These are phyloP conservation scores for Tilletia setariae DNA, from an alignment of 1,284 basidiomycete species.

Conservation along the genomic window DNA sequence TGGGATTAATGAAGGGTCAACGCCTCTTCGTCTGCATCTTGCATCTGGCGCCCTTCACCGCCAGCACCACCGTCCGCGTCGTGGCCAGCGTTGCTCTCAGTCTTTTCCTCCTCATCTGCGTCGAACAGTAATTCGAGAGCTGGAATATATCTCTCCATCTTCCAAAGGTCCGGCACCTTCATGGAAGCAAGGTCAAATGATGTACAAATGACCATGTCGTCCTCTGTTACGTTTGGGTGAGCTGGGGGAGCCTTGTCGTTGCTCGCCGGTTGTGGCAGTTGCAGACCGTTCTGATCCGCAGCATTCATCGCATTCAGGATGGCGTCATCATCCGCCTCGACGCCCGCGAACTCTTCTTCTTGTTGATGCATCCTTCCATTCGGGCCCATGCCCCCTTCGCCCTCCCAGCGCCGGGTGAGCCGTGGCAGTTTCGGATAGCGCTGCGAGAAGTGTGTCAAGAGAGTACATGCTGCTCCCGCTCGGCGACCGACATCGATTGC, in stretches of 20 bases:
- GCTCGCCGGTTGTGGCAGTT: neutral
- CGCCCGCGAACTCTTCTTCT: neutral
- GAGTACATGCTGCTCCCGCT: conserved; percentile 75
- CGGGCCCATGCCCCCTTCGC: neutral
- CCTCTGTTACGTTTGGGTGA: neutral
- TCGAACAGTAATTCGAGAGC: conserved; percentile 68
- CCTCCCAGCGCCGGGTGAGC: conserved; percentile 30
- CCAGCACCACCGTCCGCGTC: neutral
- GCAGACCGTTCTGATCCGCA: neutral
- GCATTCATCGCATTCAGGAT: neutral
- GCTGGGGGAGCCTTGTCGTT: neutral
- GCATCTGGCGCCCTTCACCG: too few species aligned
- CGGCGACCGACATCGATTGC: conserved; percentile 70
- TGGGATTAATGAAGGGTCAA: too few species aligned
- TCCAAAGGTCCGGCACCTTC: conserved; percentile 74
- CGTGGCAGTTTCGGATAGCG: conserved; percentile 83
- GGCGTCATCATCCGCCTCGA: conserved; percentile 8
- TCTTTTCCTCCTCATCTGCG: conserved; percentile 59
- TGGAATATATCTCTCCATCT: conserved; percentile 69
- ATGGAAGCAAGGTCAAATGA: conserved; percentile 78
- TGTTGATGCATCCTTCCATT: conserved; percentile 3
- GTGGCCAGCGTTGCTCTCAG: neutral
- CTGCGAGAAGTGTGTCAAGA: conserved; percentile 92
- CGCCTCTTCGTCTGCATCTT: too few species aligned
- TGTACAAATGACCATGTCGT: conserved; percentile 62